Percentiles rank a stretch among this genome's conserved stretches.
Evolutionary conservation across 805 yeast genomes (phyloP).

Genomic region (Spencermartinsiella europaea): DNA sequence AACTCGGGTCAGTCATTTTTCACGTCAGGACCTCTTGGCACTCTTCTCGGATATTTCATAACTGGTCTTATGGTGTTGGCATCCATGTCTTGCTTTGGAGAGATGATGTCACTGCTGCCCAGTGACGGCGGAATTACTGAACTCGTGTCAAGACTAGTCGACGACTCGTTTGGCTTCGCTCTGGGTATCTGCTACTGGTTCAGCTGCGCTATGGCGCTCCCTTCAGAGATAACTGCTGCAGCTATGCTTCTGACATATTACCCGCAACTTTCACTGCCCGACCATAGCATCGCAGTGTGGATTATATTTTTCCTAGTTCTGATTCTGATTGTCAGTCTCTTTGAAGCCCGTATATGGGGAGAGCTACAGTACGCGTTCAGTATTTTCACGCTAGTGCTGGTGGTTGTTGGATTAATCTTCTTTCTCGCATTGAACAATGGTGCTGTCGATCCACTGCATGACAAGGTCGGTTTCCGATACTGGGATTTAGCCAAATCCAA

Average conservation of each 20-base stretch:
- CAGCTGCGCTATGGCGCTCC: conserved; percentile 65
- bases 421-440: conserved; percentile 52
- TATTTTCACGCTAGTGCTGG: conserved; percentile 43
- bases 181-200: conserved; percentile 70
- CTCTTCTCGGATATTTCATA: conserved; percentile 58
- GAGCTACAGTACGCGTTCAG: conserved; percentile 66
- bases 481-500: conserved; percentile 58
- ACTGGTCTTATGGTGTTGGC: conserved; percentile 63
- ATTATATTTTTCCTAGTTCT: conserved; percentile 51
- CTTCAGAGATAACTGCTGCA: conserved; percentile 77
- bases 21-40: conserved; percentile 74
- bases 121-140: conserved; percentile 78
- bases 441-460: conserved; percentile 41
- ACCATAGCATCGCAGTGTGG: conserved; percentile 57
- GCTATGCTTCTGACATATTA: conserved; percentile 71
- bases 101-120: conserved; percentile 74
- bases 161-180: conserved; percentile 57
- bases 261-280: conserved; percentile 45
- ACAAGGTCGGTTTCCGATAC: conserved; percentile 57
- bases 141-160: conserved; percentile 62
- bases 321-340: conserved; percentile 47
- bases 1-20: conserved; percentile 69
- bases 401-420: conserved; percentile 48
- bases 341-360: conserved; percentile 69
- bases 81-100: conserved; percentile 71